phyloP scores from a whole-genome alignment of 768 basidiomycete species.

The Cystofilobasidium macerans region DNA sequence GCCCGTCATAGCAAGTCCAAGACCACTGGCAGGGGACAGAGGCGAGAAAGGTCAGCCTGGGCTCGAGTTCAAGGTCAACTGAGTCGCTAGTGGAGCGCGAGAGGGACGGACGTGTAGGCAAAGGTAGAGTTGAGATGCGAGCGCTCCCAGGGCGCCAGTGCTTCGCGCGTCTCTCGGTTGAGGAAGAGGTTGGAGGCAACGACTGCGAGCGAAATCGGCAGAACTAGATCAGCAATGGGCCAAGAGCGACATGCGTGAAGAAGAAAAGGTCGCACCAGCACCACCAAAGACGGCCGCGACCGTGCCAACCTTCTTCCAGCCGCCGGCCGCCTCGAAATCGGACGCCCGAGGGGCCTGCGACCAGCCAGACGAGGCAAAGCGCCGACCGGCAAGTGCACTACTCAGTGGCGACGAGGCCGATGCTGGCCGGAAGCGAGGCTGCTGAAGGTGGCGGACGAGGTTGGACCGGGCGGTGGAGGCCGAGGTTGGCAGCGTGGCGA shows the following conservation, averaged over 20 bases:
- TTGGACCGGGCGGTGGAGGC: background rate
- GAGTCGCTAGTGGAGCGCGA: background rate
- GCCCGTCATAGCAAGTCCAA: slow-evolving; percentile 62
- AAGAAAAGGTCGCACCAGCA: background rate
- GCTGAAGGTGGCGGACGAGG: slow-evolving; percentile 2
- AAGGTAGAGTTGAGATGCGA: slow-evolving; percentile 65
- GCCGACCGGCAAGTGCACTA: background rate
- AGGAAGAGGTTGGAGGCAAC: slow-evolving; percentile 40
- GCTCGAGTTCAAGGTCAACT: too few relatives aligned
- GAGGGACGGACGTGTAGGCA: slow-evolving; percentile 49
- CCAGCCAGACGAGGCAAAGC: background rate
- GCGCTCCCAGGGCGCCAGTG: slow-evolving; percentile 52
- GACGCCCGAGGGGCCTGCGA: background rate
- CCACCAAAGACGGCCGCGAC: background rate
- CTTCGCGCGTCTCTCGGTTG: slow-evolving; percentile 68
- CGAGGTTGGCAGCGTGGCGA: background rate
- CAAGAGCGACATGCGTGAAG: background rate
- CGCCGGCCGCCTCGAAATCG: slow-evolving; percentile 12
- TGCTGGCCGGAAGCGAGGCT: background rate
- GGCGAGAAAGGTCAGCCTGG: background rate
- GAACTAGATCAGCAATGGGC: background rate
- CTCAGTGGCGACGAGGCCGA: background rate
- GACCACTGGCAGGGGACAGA: too few relatives aligned
- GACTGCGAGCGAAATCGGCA: background rate
- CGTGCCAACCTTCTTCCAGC: slow-evolving; percentile 16